phyloP scores from a whole-genome alignment of 305 asterid species.

The Striga hermonthica region DNA sequence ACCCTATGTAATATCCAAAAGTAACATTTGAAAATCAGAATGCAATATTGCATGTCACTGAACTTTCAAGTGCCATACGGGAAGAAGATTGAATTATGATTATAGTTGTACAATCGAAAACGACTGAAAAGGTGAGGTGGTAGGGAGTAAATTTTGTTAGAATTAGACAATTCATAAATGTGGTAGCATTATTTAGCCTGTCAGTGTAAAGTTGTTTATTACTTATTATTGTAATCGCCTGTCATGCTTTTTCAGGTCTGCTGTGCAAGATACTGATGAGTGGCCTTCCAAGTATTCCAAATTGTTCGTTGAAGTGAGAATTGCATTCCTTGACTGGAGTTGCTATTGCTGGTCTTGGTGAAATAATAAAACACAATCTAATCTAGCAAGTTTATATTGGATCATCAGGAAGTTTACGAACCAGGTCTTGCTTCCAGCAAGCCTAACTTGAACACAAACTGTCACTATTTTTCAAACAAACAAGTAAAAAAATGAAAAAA shows the following conservation, averaged over 20 bases:
- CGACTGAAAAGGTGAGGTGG: constrained; percentile 19
- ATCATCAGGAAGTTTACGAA: too few relatives aligned
- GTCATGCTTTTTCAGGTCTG: constrained; percentile 53
- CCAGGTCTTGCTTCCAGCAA: not conserved
- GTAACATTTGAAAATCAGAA: constrained; percentile 13
- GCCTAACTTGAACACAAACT: not conserved
- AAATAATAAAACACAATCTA: not conserved
- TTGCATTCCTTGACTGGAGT: constrained; percentile 26
- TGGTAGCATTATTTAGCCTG: constrained; percentile 12
- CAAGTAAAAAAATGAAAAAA: too few relatives aligned
- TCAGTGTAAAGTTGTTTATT: constrained; percentile 18
- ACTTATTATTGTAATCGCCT: constrained; percentile 24
- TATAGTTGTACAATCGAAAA: constrained; percentile 4
- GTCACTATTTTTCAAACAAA: not conserved
- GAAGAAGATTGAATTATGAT: constrained; percentile 12
- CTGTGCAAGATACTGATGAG: constrained; percentile 84
- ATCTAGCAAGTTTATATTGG: not conserved
- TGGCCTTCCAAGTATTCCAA: constrained; percentile 99
- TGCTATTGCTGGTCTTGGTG: constrained; percentile 24
- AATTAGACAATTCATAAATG: constrained; percentile 19
- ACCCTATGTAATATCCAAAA: constrained; percentile 9
- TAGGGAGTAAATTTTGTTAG: constrained; percentile 7
- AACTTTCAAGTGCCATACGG: constrained; percentile 12
- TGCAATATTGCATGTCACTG: constrained; percentile 16
- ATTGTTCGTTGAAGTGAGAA: constrained; percentile 76